Percentiles rank a stretch among this genome's conserved stretches.
phyloP scores from a whole-genome alignment of 2,329 filamentous ascomycete species.

The Hypoxylon sp. region DNA sequence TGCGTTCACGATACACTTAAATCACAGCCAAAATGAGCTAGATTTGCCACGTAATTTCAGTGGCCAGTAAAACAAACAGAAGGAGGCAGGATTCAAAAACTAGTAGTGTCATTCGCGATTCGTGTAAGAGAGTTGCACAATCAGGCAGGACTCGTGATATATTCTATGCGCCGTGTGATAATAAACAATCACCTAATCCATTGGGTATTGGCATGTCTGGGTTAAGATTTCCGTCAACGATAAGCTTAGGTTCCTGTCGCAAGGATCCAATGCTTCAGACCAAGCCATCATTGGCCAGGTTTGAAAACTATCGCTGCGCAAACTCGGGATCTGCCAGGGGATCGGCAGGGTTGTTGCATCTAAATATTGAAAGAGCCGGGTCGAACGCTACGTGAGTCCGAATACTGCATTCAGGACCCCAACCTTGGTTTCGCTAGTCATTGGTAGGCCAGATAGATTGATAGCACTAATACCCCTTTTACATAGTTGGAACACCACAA shows the following conservation, averaged over 20 bases:
- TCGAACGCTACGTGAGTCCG: conserved; percentile 20
- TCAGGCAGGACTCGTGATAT: conserved; percentile 2
- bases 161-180: too few relatives aligned
- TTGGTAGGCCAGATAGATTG: neutral
- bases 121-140: too few relatives aligned
- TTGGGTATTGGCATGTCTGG: too few relatives aligned
- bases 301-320: conserved; percentile 6
- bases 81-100: too few relatives aligned
- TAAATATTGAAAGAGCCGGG: conserved; percentile 17
- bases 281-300: conserved; percentile 26
- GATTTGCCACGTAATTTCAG: conserved; percentile 6
- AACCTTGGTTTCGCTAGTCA: neutral
- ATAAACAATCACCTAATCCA: too few relatives aligned
- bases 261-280: conserved; percentile 14
- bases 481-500: conserved; percentile 18
- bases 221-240: conserved; percentile 12
- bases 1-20: conserved; percentile 7
- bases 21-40: too few relatives aligned
- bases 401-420: conserved; percentile 27
- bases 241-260: conserved; percentile 3
- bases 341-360: conserved; percentile 29
- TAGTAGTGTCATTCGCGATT: conserved; percentile 8
- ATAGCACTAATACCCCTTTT: neutral
- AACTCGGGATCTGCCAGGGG: conserved; percentile 24
- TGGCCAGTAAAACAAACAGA: conserved; percentile 3